Conservation (phyloP, 805 yeast genomes). For the Saccharomycopsis selenospora region DNA sequence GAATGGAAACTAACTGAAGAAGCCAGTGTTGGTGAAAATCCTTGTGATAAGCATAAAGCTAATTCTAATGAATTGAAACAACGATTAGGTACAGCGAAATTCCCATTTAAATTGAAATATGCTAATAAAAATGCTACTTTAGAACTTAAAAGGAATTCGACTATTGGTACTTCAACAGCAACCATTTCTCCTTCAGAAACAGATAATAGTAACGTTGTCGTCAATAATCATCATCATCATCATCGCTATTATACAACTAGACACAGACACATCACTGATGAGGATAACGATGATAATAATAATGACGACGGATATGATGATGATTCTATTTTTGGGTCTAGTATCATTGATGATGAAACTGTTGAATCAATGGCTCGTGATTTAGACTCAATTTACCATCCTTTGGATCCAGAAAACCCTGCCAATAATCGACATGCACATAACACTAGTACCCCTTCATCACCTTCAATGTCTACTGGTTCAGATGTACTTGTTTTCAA, state of each 20-base stretch:
- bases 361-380: background rate
- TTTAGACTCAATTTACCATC: conserved; percentile 3
- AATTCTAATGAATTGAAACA: conserved; percentile 4
- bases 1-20: conserved; percentile 5
- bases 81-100: conserved; percentile 3
- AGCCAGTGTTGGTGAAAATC: conserved; percentile 6
- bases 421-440: background rate
- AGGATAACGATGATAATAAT: background rate
- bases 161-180: background rate
- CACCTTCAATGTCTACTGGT: background rate
- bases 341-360: conserved; percentile 3
- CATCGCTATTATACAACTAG: no score
- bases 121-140: conserved; percentile 8
- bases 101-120: conserved; percentile 5
- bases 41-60: conserved; percentile 5
- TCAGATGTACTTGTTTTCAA: conserved; percentile 3
- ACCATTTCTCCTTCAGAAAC: no score
- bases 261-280: no score
- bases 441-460: no score
- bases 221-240: no score
- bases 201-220: no score
- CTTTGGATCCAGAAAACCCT: conserved; percentile 12
- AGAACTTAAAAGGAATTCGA: conserved; percentile 2
- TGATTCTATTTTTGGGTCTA: conserved; percentile 3
- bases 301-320: background rate